Base-by-base conservation (phyloP, 495 filamentous ascomycete genomes). In the Evernia prunastri region DNA sequence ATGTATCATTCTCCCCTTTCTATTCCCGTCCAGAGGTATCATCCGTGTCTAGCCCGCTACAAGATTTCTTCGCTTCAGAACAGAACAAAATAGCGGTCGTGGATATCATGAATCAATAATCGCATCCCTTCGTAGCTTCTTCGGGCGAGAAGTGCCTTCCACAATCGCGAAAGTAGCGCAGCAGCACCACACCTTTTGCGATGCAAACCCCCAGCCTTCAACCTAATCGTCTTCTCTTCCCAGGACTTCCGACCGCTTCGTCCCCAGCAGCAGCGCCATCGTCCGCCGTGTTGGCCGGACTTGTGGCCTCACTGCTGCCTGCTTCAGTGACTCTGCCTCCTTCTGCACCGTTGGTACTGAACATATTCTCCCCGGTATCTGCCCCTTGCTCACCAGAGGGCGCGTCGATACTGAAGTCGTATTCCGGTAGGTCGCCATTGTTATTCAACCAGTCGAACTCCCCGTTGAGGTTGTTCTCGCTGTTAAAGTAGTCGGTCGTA, bases 401-500 rank as follows among this genome's bases (percentile, higher is more conserved):
- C n/a, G 29, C 37, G 27, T 63, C 63, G 39, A 35, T 35, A 25
- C 59, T 66, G 58, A 70, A 70, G 56, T 70, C 60, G 5, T 66
- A 68, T 42, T 64, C 66, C 4, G 62, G 54, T 20, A 65, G 12
- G 3, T 58, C 58, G 0, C 29, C 61, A 35, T 53, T 43, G 42
- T 15, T 31, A 27, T 58, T 60, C 18, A 45, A 29, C 49, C 62
- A 64, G 36, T 64, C 56, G 45, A 68, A 68, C n/a, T 66, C 63
- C 7, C 56, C 47, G 0, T 57, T 53, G 13, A 58, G 43, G 27
- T 63, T 54, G 20, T 51, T 59, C 11, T 42, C 63, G 68, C 80
- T 78, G 45, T 77, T 79, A 67, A 82, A 81, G 67, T 88, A 90
- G 33, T 86, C 86, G 42, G 73, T 80, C 39, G 78, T 77, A 68